Percentiles rank a stretch among this genome's conserved stretches.
Conservation (phyloP, 306 rosid genomes). For the Ammopiptanthus mongolicus region DNA sequence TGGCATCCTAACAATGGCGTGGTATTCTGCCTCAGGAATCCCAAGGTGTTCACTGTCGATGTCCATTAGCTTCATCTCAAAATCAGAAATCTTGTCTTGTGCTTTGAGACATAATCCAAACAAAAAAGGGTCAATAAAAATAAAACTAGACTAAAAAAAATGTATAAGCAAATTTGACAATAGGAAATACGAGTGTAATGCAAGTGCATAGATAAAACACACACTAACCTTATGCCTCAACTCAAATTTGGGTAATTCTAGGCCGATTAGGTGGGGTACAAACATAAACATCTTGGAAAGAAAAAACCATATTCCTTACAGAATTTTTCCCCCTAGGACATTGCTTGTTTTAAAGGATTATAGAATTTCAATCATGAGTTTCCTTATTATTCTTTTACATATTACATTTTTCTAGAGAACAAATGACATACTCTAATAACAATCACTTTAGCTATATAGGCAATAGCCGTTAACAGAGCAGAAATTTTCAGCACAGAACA, state of each 20-base stretch:
- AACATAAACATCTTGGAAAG: background rate
- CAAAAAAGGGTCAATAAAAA: background rate
- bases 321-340: background rate
- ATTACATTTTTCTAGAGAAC: background rate
- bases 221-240: background rate
- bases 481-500: background rate
- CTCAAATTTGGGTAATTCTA: background rate
- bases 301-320: background rate
- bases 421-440: background rate
- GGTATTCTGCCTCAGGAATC: constrained; percentile 91
- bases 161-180: background rate
- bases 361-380: background rate
- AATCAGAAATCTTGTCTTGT: constrained; percentile 84
- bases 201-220: background rate
- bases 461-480: background rate
- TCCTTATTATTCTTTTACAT: background rate
- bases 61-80: constrained; percentile 98
- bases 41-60: constrained; percentile 97
- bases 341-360: background rate
- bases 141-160: background rate
- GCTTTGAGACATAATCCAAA: constrained; percentile 19
- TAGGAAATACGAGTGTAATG: background rate
- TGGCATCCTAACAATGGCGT: constrained; percentile 93
- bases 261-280: background rate
- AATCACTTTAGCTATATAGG: background rate